Conservation (phyloP, 768 basidiomycete genomes). For the Pleurotus djamor region DNA sequence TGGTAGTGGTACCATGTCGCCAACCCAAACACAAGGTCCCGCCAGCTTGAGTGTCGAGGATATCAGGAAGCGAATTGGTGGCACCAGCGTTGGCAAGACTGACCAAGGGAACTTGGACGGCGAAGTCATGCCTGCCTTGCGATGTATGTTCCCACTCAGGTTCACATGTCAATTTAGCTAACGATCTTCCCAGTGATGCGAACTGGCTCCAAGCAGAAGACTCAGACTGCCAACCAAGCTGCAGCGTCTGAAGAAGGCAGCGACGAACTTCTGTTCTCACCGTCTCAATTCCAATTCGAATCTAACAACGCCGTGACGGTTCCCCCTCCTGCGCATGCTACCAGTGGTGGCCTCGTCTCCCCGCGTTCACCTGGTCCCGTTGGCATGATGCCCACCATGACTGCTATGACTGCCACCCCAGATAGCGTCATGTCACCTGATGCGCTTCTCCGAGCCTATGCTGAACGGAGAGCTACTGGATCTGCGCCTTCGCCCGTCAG, state of each 20-base stretch:
- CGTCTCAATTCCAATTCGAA: neutral
- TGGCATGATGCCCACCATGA: constrained; percentile 26
- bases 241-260: neutral
- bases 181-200: constrained; percentile 62
- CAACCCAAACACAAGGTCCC: constrained; percentile 37
- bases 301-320: neutral
- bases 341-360: constrained; percentile 11
- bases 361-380: constrained; percentile 4
- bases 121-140: constrained; percentile 68
- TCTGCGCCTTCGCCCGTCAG: neutral
- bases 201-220: constrained; percentile 32
- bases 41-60: constrained; percentile 56
- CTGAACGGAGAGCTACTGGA: constrained; percentile 30
- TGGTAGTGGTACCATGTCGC: constrained; percentile 23
- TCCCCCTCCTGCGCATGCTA: constrained; percentile 15
- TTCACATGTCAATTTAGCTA: neutral
- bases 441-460: constrained; percentile 76
- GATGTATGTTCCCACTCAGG: constrained; percentile 37
- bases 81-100: constrained; percentile 13
- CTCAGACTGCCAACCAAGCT: constrained; percentile 8
- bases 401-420: constrained; percentile 28
- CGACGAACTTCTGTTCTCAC: constrained; percentile 8
- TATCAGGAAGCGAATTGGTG: constrained; percentile 41
- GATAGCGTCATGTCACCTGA: constrained; percentile 56
- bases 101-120: constrained; percentile 32